Conservation (phyloP, 2,329 filamentous ascomycete species). For the Sclerotinia glacialis region DNA sequence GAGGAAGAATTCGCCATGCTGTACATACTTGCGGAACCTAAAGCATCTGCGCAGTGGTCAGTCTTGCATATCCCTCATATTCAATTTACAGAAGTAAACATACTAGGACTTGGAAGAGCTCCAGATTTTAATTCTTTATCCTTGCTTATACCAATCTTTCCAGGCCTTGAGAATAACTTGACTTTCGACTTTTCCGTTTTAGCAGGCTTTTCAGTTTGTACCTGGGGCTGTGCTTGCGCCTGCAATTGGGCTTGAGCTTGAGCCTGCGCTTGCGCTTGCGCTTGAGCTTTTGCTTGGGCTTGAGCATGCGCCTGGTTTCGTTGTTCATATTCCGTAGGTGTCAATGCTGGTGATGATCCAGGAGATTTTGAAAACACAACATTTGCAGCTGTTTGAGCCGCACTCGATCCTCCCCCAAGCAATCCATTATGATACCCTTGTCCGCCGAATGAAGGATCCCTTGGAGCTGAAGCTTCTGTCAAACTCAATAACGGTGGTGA, state of each 20-base stretch:
- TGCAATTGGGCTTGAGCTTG: slow-evolving; percentile 5
- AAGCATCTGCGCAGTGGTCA: slow-evolving; percentile 30
- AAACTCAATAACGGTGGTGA: slow-evolving; percentile 63
- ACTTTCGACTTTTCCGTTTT: slow-evolving; percentile 72
- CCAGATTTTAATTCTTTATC: slow-evolving; percentile 63
- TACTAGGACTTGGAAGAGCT: slow-evolving; percentile 68
- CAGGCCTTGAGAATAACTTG: slow-evolving; percentile 76
- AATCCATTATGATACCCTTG: slow-evolving; percentile 58
- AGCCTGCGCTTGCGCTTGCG: background rate
- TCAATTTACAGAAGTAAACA: slow-evolving; percentile 65
- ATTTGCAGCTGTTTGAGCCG: slow-evolving; percentile 70
- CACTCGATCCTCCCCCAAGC: slow-evolving; percentile 58
- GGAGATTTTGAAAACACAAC: slow-evolving; percentile 62
- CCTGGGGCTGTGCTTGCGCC: background rate
- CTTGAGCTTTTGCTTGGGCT: slow-evolving; percentile 3
- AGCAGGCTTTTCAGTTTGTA: slow-evolving; percentile 54
- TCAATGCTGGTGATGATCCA: slow-evolving; percentile 36
- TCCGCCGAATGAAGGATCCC: slow-evolving; percentile 52
- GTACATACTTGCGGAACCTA: slow-evolving; percentile 62
- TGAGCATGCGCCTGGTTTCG: slow-evolving; percentile 13
- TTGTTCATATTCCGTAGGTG: slow-evolving; percentile 41
- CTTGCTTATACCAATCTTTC: slow-evolving; percentile 68
- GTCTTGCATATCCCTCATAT: slow-evolving; percentile 50
- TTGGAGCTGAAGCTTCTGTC: slow-evolving; percentile 62
- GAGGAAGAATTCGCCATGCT: slow-evolving; percentile 73